Conservation (phyloP, 306 rosid genomes). For the Lathyrus sativus region DNA sequence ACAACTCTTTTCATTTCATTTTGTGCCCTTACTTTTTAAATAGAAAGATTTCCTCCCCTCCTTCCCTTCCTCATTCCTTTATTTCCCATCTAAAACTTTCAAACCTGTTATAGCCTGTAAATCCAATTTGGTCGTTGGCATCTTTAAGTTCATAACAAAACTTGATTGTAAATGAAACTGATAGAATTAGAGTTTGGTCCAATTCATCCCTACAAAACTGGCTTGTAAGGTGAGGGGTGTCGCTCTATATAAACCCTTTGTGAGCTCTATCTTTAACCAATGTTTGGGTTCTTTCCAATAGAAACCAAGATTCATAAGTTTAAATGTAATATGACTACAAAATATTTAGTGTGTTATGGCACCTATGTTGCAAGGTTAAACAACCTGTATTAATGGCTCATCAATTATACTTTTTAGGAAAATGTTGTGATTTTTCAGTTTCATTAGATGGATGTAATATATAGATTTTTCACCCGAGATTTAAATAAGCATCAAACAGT, state of each 20-base stretch:
- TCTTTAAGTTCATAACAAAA: not conserved
- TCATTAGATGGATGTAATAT: not conserved
- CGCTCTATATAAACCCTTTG: no score
- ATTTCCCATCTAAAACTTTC: conserved; percentile 8
- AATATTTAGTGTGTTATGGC: not conserved
- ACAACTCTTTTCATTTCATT: conserved; percentile 6
- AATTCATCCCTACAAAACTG: no score
- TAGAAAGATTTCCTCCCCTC: no score
- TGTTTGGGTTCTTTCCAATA: no score
- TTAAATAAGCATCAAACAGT: conserved; percentile 5
- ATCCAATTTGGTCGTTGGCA: not conserved
- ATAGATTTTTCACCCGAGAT: no score
- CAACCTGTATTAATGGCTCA: not conserved
- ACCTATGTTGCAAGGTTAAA: conserved; percentile 10
- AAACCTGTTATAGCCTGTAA: not conserved
- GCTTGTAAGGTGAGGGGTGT: no score
- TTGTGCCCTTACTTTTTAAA: not conserved
- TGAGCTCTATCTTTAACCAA: no score
- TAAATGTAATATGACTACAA: no score
- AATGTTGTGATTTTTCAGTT: not conserved
- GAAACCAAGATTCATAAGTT: no score
- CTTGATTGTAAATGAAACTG: no score
- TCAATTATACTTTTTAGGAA: not conserved
- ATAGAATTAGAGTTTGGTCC: not conserved
- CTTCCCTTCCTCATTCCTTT: no score